phyloP scores from a whole-genome alignment of 306 rosid genomes.

The Citrullus colocynthis region DNA sequence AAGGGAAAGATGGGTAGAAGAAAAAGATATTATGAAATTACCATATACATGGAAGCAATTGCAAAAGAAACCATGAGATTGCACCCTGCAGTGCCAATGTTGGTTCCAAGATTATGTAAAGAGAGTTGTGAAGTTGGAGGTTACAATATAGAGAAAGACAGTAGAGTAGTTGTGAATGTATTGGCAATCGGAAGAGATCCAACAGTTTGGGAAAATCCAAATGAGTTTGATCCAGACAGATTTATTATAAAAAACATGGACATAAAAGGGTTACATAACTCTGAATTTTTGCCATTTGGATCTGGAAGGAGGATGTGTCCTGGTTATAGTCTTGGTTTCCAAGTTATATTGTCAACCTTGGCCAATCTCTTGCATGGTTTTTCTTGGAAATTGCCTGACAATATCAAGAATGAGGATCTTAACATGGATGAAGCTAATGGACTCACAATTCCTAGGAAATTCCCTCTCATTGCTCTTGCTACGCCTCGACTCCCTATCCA shows the following conservation, averaged over 20 bases:
- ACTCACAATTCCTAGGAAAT: neutral
- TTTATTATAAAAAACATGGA: neutral
- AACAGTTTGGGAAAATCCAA: neutral
- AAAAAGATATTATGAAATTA: neutral
- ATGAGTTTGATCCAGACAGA: neutral
- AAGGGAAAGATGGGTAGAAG: neutral
- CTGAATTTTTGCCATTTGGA: neutral
- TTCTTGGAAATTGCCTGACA: neutral
- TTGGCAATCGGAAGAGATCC: neutral
- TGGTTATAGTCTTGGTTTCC: neutral
- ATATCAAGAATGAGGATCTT: neutral
- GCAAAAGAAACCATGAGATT: neutral
- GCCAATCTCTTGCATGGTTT: neutral
- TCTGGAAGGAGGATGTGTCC: neutral
- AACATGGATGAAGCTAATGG: neutral
- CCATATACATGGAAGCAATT: neutral
- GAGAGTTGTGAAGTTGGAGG: neutral
- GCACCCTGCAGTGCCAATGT: neutral
- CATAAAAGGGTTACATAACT: conserved; percentile 3
- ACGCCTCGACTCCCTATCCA: conserved; percentile 53
- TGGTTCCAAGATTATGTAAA: neutral
- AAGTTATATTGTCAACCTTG: neutral
- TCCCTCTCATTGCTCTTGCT: conserved; percentile 5
- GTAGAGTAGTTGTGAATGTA: neutral
- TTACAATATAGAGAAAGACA: neutral